Base-by-base conservation (phyloP, 148 eudicot species). In the Chenopodium album region DNA sequence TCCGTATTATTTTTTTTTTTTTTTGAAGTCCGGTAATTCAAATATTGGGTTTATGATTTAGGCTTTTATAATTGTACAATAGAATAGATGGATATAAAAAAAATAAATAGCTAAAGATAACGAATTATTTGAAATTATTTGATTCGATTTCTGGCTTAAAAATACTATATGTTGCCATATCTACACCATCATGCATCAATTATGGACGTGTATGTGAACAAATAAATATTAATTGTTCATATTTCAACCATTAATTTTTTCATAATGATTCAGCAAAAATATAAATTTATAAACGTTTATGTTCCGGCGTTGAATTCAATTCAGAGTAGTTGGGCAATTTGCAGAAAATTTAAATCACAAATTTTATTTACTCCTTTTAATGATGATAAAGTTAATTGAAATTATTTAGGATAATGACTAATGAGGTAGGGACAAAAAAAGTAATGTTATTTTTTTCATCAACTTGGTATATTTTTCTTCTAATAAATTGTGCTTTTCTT, bases 101-200 rank as follows among this genome's bases (percentile, higher is more conserved):
- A 41, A 4, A 3, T 41, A 0, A 41, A 41, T 6, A 41, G 41
- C 5, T 34, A 4, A 34, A 34, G 41, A 34, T 34, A 34, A 34
- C 16, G 14, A 13, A 3, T 4, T 6, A 62, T 5, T 56, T 75
- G n/a, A 52, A 75, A 11, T 75, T n/a, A 65, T 74, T 65, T 31
- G 83, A 66, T 47, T 32, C 34, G 34, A 80, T 80, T 13, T 62
- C 12, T 64, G 50, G 37, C 83, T 37, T 12, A 54, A 22, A 34
- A 78, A 65, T 48, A 78, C 17, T 0, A 78, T 41, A 48, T 52
- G 52, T 54, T 41, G 32, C 64, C 75, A 78, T 69, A 54, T 44
- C 75, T 34, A 80, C 31, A n/a, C 69, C 56, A 80, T 72, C 82
- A 80, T 71, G 76, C 71, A 72, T 10, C 37, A n/a, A 12, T 59